phyloP scores from a whole-genome alignment of 441 rosid species.

The Populus hybrid region DNA sequence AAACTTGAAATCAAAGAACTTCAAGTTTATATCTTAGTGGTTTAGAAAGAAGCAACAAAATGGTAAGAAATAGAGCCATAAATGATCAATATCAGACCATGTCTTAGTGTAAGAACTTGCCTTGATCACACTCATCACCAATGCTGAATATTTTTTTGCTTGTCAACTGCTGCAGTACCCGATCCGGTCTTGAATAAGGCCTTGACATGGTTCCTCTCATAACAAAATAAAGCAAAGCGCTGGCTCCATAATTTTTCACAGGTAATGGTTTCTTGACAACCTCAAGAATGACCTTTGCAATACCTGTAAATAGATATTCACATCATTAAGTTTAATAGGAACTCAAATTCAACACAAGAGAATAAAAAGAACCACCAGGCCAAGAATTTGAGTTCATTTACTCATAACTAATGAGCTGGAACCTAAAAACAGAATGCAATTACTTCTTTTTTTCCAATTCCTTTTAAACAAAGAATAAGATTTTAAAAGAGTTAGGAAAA shows the following conservation, averaged over 20 bases:
- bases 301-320: conserved; percentile 41
- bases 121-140: conserved; percentile 56
- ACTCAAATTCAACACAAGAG: conserved; percentile 1
- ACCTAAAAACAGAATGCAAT: not conserved
- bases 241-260: conserved; percentile 54
- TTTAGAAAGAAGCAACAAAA: not conserved
- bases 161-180: conserved; percentile 48
- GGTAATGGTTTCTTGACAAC: conserved; percentile 51
- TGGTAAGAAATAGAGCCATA: not conserved
- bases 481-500: not conserved
- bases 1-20: not conserved
- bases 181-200: conserved; percentile 74
- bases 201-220: conserved; percentile 61
- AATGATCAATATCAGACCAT: not conserved
- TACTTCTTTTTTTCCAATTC: not conserved
- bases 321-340: conserved; percentile 10
- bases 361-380: not conserved
- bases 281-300: conserved; percentile 63
- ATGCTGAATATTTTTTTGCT: conserved; percentile 43
- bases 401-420: not conserved
- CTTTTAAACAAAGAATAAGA: not conserved
- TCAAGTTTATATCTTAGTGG: not conserved
- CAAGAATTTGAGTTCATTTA: not conserved
- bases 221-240: conserved; percentile 62
- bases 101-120: conserved; percentile 40